A percentile compares a stretch with the other conserved stretches of the same genome.
Conservation (phyloP, 352 stramenopile species). For the Pythium sukuiense region DNA sequence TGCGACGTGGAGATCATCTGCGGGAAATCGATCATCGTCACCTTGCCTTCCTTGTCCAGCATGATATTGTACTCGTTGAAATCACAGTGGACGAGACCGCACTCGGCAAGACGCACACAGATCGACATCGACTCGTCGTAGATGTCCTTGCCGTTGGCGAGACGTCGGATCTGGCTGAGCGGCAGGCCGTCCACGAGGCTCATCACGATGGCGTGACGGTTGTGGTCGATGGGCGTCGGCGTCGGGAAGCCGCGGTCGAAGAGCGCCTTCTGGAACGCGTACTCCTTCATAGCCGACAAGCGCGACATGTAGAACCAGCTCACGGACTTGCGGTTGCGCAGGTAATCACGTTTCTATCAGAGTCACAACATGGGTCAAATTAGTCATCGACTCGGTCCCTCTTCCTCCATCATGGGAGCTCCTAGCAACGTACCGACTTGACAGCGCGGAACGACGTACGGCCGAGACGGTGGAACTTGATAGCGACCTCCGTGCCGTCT, state of each 20-base stretch:
- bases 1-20: slow-evolving; percentile 99
- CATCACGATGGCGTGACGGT: slow-evolving; percentile 98
- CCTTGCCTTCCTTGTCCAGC: slow-evolving; percentile 90
- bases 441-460: slow-evolving; percentile 98
- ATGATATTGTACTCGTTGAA: slow-evolving; percentile 99
- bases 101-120: slow-evolving; percentile 94
- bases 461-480: slow-evolving; percentile 99
- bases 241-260: slow-evolving; percentile 97
- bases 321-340: slow-evolving; percentile 93
- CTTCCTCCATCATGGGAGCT: too few relatives aligned
- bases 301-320: slow-evolving; percentile 99
- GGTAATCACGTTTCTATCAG: slow-evolving; percentile 98
- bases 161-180: slow-evolving; percentile 94
- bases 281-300: slow-evolving; percentile 99
- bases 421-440: slow-evolving; percentile 57
- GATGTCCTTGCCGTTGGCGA: slow-evolving; percentile 93
- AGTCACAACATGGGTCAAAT: too few relatives aligned
- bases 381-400: too few relatives aligned
- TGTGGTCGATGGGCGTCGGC: slow-evolving; percentile 96
- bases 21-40: slow-evolving; percentile 99
- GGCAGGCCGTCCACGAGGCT: slow-evolving; percentile 93
- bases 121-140: slow-evolving; percentile 96
- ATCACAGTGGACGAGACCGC: slow-evolving; percentile 99
- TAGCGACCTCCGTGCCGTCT: slow-evolving; percentile 95
- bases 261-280: slow-evolving; percentile 98